phyloP scores from a whole-genome alignment of 495 filamentous ascomycete species.

The Daldinia concentrica region DNA sequence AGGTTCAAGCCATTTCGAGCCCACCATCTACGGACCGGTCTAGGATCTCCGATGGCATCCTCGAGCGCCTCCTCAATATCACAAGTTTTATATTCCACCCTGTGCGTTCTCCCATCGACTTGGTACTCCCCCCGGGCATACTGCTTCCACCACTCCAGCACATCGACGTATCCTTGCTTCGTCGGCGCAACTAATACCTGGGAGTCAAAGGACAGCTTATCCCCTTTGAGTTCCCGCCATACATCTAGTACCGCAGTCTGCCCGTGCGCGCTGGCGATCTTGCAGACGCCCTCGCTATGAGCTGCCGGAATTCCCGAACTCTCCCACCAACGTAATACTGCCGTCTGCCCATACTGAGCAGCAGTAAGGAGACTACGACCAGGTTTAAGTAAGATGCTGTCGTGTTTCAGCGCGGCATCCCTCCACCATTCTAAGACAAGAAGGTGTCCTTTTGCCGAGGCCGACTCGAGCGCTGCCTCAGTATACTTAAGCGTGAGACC shows the following conservation, averaged over 20 bases:
- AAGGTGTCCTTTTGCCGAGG: conserved; percentile 83
- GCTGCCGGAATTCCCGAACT: conserved; percentile 75
- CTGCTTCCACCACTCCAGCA: conserved; percentile 90
- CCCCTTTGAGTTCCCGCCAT: conserved; percentile 79
- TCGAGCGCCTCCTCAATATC: conserved; percentile 95
- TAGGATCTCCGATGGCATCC: conserved; percentile 76
- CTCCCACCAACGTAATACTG: conserved; percentile 84
- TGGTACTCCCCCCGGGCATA: conserved; percentile 67
- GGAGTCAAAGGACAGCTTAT: conserved; percentile 87
- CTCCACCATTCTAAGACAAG: conserved; percentile 93
- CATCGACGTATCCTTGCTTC: conserved; percentile 81
- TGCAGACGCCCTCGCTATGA: conserved; percentile 79
- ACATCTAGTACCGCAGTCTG: conserved; percentile 84
- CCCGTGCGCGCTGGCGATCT: conserved; percentile 85
- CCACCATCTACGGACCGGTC: conserved; percentile 85
- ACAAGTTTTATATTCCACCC: conserved; percentile 92
- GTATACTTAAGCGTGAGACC: conserved; percentile 84
- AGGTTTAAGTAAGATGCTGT: conserved; percentile 67
- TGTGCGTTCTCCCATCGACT: conserved; percentile 54
- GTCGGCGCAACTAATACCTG: conserved; percentile 90
- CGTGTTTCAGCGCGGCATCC: conserved; percentile 59
- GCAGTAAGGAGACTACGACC: conserved; percentile 83
- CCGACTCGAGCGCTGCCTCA: conserved; percentile 85
- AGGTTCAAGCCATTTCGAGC: conserved; percentile 87
- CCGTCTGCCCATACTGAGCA: conserved; percentile 77